Base-by-base conservation (phyloP, 2,329 filamentous ascomycete species). In the Blastomyces parvus region DNA sequence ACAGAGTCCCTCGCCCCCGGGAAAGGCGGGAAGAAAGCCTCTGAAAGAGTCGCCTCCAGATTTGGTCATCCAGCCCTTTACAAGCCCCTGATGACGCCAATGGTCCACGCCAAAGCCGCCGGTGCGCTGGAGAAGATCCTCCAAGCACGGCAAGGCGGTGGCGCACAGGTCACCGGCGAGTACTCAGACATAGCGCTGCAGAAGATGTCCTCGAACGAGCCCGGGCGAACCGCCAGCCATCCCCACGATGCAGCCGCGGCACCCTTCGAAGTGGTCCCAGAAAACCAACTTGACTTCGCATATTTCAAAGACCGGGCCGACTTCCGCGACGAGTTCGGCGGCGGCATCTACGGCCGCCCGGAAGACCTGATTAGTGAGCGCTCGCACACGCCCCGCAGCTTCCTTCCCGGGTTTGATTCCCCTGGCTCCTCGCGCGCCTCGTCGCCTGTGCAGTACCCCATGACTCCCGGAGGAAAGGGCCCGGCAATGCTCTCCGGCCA, bases 51-150 rank as follows among this genome's bases (percentile, higher is more conserved):
- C 84, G 70, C 83, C 91, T 62, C 88, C 84, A 64, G 86, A 33
- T 99, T 97, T 72, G 92, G 91, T 1, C 91, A 99, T 73, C 94
- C 93, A 0, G 91, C 90, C 4, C 82, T 97, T 19, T 96, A 94
- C 79, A 89, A 89, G 74, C 88, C 89, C 3, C 82, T 97, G 25
- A 92, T 93, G 69, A 96, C 91, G 0, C 93, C 93, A 2, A 97
- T 97, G 92, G 93, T 97, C 3, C 88, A 95, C 70, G 88, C 90
- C 62, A 96, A 89, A 76, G 90, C 91, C 2, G 90, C 94, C 70
- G 91, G 94, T 64, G 83, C 94, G 50, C 82, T 99, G 11, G 87
- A 88, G n/a, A 85, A 89, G 53, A 83, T 99, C 59, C 97, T 97
- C 74, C 86, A 86, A 30, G 93, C 92, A 13, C 87, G 93, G 4